Evolutionary conservation across 192 early-diverging fungal genomes (phyloP).

Genomic region (Gaertneriomyces sp.): DNA sequence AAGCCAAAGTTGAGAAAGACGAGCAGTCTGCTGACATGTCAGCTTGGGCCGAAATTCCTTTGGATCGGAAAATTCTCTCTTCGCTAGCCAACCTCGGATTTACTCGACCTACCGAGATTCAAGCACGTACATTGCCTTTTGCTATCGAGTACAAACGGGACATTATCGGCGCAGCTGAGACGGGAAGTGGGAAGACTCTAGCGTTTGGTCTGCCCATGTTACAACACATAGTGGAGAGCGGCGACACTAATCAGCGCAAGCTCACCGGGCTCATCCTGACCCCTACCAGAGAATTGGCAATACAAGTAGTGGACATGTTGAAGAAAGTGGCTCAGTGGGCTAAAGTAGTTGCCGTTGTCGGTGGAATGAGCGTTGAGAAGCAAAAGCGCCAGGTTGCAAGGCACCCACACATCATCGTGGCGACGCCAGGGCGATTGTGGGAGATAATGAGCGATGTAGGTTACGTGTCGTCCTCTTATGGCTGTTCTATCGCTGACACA

Average conservation of each 20-base stretch:
- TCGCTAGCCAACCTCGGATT: conserved; percentile 73
- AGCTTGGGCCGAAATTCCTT: conserved; percentile 65
- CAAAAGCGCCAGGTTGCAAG: conserved; percentile 70
- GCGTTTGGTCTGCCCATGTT: conserved; percentile 94
- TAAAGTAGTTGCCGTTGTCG: conserved; percentile 77
- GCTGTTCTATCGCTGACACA: not conserved
- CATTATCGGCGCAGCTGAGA: conserved; percentile 90
- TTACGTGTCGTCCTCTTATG: too few species aligned
- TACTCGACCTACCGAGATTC: conserved; percentile 80
- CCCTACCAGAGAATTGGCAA: conserved; percentile 92
- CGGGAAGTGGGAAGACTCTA: conserved; percentile 93
- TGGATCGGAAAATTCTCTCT: conserved; percentile 57
- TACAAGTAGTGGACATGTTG: conserved; percentile 89
- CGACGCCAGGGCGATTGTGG: conserved; percentile 88
- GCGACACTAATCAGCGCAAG: conserved; percentile 15
- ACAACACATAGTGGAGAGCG: conserved; percentile 58
- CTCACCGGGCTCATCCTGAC: conserved; percentile 74
- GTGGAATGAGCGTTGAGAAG: conserved; percentile 92
- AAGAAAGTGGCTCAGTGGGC: conserved; percentile 32
- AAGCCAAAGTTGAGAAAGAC: conserved; percentile 6
- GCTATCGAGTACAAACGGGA: conserved; percentile 68
- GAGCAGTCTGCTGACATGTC: conserved; percentile 26
- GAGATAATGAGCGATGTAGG: conserved; percentile 48
- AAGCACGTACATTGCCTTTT: conserved; percentile 67
- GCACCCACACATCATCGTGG: conserved; percentile 84